Evolutionary conservation across 2,329 filamentous ascomycete species (phyloP).

Genomic region (Alternaria sp.): DNA sequence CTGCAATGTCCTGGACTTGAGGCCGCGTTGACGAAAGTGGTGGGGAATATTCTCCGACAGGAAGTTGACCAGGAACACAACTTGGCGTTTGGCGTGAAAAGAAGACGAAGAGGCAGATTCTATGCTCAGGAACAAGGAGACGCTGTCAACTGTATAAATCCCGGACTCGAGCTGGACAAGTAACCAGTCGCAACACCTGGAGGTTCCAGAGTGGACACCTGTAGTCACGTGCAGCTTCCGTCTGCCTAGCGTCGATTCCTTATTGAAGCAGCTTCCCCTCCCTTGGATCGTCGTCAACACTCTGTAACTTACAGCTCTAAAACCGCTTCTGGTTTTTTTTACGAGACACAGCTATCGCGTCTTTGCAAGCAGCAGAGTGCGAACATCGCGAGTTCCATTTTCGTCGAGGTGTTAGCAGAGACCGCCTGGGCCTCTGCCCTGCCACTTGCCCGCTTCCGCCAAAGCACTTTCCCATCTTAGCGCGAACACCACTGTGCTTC

Average conservation of each 20-base stretch:
- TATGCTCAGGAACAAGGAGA: constrained; percentile 3
- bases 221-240: constrained; percentile 29
- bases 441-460: constrained; percentile 18
- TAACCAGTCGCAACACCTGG: constrained; percentile 35
- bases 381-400: neutral
- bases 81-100: neutral
- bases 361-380: neutral
- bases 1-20: constrained; percentile 9
- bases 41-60: constrained; percentile 31
- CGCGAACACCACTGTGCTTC: constrained; percentile 20
- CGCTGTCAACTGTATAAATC: constrained; percentile 1
- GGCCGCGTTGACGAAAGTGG: constrained; percentile 23
- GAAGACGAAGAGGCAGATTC: neutral
- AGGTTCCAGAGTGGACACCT: constrained; percentile 37
- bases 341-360: neutral
- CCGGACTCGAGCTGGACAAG: constrained; percentile 5
- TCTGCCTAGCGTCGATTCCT: constrained; percentile 26
- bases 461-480: constrained; percentile 22
- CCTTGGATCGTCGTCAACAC: constrained; percentile 1
- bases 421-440: neutral
- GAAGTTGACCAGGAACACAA: constrained; percentile 23
- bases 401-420: neutral
- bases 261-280: constrained; percentile 24
- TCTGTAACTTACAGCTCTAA: neutral
- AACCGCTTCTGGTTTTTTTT: neutral